Evolutionary conservation across 768 basidiomycete species (phyloP), one percentile per base, ranked within the genome.

Genomic region (Panaeolus papilionaceus): DNA sequence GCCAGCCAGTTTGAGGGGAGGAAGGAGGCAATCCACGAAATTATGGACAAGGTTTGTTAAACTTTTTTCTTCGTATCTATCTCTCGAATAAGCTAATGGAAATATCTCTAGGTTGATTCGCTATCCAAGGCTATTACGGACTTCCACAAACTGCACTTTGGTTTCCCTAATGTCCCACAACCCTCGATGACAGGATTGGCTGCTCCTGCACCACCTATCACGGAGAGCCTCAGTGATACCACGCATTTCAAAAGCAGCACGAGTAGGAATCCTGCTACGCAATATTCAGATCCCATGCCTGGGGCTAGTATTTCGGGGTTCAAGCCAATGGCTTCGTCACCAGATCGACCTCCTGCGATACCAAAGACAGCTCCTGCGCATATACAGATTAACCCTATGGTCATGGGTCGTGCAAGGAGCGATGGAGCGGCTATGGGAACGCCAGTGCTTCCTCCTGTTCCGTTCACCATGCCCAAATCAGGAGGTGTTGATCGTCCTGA

Each of bases 1-100:
- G 85, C 89, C 8, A 84, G 86, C 66, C 88, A 89, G 71, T 93
- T 94, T 74, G 84, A 86, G 63, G 89, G 88, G 33, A 83, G 90
- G 65, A 92, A 89, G 74, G 85, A 87, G 67, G 86, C 87, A 38
- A 91, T 93, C 20, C 84, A 87, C 64, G 84, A 81, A 38, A 90
- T 94, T 38, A 93, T 94, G 92, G 75, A 75, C 75, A 92, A 92
- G 84, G 92, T 91, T 68, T 42, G 78, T 64, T 51, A 26, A 16
- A 44, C 33, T 33, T 44, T 16, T 44, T 44, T 16, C 18, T 44
- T 16, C 18, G 11, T 16, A 28, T 37, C n/a, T 44, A 16, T 54
- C 49, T 16, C 38, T 67, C 69, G 63, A 45, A 38, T 38, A 38
- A 54, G 62, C 63, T 45, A n/a, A 64, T 65, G 33, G 49, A 65